Evolutionary conservation across 1,139 yeast species (phyloP).

Genomic region (Zygoascus sp.): DNA sequence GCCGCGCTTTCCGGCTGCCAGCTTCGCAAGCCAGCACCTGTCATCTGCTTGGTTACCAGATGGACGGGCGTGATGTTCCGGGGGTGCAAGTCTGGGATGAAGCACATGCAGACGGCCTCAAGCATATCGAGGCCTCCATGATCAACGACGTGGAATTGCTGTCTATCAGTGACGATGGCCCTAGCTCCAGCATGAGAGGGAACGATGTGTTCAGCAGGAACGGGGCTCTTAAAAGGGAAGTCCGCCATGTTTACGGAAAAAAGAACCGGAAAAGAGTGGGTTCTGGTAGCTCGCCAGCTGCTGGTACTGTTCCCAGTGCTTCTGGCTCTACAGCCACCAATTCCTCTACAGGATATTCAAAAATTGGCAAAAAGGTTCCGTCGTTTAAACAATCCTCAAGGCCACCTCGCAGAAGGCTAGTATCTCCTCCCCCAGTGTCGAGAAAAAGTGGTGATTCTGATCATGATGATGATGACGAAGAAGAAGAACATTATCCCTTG

Average conservation of each 20-base stretch:
- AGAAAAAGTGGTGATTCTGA: no score
- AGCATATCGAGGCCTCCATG: neutral
- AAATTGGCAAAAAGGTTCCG: neutral
- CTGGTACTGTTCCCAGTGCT: neutral
- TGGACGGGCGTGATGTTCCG: neutral
- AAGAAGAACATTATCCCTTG: neutral
- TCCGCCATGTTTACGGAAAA: neutral
- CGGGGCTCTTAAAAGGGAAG: neutral
- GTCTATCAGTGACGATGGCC: neutral
- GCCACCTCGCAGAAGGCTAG: neutral
- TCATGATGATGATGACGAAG: neutral
- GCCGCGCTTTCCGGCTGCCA: no score
- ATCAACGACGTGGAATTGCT: neutral
- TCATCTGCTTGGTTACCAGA: no score
- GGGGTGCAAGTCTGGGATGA: slow-evolving; percentile 1
- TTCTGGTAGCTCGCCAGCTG: neutral
- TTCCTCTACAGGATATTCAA: neutral
- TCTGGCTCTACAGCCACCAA: neutral
- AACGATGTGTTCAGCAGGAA: no score
- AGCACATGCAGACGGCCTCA: neutral
- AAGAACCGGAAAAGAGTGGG: neutral
- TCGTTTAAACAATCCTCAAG: no score
- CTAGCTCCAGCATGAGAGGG: neutral
- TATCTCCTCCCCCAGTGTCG: slow-evolving; percentile 1
- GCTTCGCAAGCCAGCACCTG: no score